Evolutionary conservation across 2,329 filamentous ascomycete genomes (phyloP), one percentile per base, ranked within the genome.

Genomic region (Penicillium olsonii): DNA sequence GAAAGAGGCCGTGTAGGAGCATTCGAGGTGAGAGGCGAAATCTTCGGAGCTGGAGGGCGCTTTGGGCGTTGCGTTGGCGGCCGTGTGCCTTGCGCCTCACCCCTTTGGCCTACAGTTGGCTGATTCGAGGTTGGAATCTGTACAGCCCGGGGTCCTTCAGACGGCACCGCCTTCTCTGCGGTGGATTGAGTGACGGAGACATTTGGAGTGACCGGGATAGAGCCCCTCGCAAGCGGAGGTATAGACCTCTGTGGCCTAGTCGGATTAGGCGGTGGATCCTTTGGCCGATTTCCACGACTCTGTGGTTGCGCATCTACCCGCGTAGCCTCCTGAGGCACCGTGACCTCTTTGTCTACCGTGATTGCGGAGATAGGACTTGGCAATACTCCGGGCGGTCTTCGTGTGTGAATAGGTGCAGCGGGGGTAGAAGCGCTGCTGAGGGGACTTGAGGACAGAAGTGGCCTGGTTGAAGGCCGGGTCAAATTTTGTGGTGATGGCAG

Each of bases 211-310:
- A 11, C 17, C n/a, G 45, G 42, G 15, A 42, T 18, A 8, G 44
- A 12, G 18, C 24, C 35, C 15, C 34, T 54, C 15, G 29, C n/a
- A 17, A 43, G 40, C n/a, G 44, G 34, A 26, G 43, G 18, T 8
- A 47, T 44, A 34, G 48, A 19, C 15, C 10, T 50, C 2, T 33
- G 24, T 18, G 22, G 24, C 8, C 8, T 9, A 35, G 33, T n/a
- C 26, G 41, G 12, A 35, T 34, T 10, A 26, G 19, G n/a, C 19
- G 43, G 18, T 3, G 37, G 5, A 9, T 34, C 34, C 26, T 37
- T 48, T 8, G 49, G n/a, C 10, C 20, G 41, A 17, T 18, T 24
- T 31, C 22, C 33, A 20, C 15, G 15, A 20, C 10, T n/a, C 5
- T n/a, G 11, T 22, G 24, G 22, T 17, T 7, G 5, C 8, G 22